Evolutionary conservation across 225 moss, liverwort and hornwort species (phyloP).

Genomic region (Marchantia polymorpha): DNA sequence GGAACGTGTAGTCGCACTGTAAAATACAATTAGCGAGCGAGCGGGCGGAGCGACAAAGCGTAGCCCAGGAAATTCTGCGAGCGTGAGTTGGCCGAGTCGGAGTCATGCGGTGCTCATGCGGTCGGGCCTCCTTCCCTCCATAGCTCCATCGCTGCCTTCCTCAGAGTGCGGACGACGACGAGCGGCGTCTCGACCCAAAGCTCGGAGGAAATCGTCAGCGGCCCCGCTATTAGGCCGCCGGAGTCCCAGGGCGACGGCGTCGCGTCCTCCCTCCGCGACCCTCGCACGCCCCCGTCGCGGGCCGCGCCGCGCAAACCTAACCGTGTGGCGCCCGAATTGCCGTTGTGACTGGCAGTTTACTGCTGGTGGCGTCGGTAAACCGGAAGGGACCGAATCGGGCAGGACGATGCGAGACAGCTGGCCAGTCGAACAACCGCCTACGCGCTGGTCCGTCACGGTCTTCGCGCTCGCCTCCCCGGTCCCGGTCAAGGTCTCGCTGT

Average conservation of each 20-base stretch:
- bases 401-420: neutral
- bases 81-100: neutral
- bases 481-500: neutral
- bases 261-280: neutral
- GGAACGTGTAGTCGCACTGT: neutral
- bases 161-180: neutral
- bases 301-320: neutral
- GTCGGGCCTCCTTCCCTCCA: neutral
- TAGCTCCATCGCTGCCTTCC: too few species aligned
- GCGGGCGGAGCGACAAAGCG: neutral
- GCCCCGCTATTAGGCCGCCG: neutral
- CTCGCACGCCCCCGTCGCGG: neutral
- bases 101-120: neutral
- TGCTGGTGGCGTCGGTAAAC: neutral
- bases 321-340: neutral
- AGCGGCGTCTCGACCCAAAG: neutral
- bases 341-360: conserved; percentile 7
- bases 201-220: neutral
- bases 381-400: neutral
- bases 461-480: neutral
- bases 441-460: neutral
- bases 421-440: neutral
- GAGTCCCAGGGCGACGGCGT: neutral
- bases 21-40: neutral
- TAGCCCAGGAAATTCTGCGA: neutral